phyloP scores from a whole-genome alignment of 495 filamentous ascomycete genomes.

The Aspergillus bertholletiae region DNA sequence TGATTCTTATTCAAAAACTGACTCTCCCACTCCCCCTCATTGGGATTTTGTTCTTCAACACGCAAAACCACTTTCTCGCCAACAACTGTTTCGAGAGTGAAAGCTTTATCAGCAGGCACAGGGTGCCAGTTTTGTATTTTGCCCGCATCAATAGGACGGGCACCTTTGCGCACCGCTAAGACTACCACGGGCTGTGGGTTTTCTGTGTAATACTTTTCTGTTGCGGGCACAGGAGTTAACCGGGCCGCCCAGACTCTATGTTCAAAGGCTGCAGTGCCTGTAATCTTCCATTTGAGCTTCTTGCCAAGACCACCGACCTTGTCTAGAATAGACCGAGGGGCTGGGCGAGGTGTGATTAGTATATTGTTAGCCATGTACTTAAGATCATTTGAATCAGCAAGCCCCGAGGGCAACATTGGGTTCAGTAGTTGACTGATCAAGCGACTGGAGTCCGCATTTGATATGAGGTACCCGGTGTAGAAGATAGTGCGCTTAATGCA shows the following conservation, averaged over 20 bases:
- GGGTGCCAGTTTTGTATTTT: slow-evolving; percentile 85
- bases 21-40: slow-evolving; percentile 57
- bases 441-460: slow-evolving; percentile 60
- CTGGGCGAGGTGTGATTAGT: slow-evolving; percentile 76
- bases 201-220: slow-evolving; percentile 66
- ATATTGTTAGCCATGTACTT: slow-evolving; percentile 87
- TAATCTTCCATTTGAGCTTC: slow-evolving; percentile 79
- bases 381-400: slow-evolving; percentile 58
- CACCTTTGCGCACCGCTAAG: slow-evolving; percentile 65
- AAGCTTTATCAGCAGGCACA: slow-evolving; percentile 59
- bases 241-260: slow-evolving; percentile 84
- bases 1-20: slow-evolving; percentile 50
- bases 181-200: slow-evolving; percentile 72
- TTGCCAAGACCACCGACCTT: slow-evolving; percentile 82
- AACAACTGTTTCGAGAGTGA: slow-evolving; percentile 74
- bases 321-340: slow-evolving; percentile 61
- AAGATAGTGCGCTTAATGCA: slow-evolving; percentile 82
- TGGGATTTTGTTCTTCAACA: slow-evolving; percentile 63
- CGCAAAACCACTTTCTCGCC: slow-evolving; percentile 82
- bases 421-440: slow-evolving; percentile 64
- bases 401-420: slow-evolving; percentile 43
- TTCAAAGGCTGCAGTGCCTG: slow-evolving; percentile 67
- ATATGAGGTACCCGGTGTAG: slow-evolving; percentile 92
- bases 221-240: slow-evolving; percentile 65
- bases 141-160: slow-evolving; percentile 73